A percentile compares a stretch with the other conserved stretches of the same genome.
Evolutionary conservation across 306 rosid genomes (phyloP).

Genomic region (Casuarina cunninghamiana): DNA sequence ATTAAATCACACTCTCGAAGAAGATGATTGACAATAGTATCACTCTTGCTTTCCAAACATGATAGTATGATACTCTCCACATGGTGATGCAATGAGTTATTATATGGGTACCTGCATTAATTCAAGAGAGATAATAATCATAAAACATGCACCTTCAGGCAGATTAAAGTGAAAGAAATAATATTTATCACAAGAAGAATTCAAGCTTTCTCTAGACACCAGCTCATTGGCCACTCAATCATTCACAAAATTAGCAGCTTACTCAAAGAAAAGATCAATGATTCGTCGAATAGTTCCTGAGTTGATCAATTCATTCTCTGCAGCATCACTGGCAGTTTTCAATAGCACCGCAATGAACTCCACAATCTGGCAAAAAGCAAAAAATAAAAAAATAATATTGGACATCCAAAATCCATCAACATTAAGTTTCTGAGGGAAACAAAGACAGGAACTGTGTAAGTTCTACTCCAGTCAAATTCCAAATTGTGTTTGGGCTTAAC

Average conservation of each 20-base stretch:
- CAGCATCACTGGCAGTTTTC: constrained; percentile 74
- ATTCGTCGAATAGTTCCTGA: constrained; percentile 85
- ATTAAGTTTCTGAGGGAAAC: background rate
- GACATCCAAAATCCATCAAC: constrained; percentile 10
- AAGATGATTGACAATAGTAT: constrained; percentile 68
- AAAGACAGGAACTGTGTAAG: background rate
- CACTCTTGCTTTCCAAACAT: constrained; percentile 84
- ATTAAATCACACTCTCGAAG: constrained; percentile 81
- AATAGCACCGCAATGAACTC: constrained; percentile 92
- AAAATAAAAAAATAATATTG: constrained; percentile 10
- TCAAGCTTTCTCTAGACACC: constrained; percentile 10
- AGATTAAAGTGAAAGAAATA: constrained; percentile 11
- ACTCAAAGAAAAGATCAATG: constrained; percentile 97
- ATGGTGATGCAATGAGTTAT: constrained; percentile 87
- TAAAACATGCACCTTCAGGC: constrained; percentile 17
- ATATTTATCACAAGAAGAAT: constrained; percentile 6
- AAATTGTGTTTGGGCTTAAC: background rate
- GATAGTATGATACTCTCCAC: constrained; percentile 81
- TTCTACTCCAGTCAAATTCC: background rate
- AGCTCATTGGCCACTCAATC: constrained; percentile 1
- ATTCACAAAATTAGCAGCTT: constrained; percentile 33
- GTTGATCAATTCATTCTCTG: constrained; percentile 81
- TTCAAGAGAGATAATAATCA: constrained; percentile 19
- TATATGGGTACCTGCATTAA: constrained; percentile 85
- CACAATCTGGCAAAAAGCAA: constrained; percentile 63